Base-by-base conservation (phyloP, 306 rosid species). In the Sesbania bispinosa region DNA sequence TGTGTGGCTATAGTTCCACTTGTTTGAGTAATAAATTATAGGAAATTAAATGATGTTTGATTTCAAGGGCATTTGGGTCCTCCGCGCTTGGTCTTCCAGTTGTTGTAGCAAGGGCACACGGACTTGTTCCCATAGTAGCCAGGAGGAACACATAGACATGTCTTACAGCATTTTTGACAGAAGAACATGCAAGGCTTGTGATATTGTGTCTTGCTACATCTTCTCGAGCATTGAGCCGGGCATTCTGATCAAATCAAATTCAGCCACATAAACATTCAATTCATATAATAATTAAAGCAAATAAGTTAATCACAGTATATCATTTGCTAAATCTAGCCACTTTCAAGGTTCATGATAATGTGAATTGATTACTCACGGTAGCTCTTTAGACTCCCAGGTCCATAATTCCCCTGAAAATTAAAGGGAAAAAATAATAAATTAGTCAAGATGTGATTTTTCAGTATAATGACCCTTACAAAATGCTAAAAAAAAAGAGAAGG, bases 71-170 rank as follows among this genome's bases (percentile, higher is more conserved):
- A 85, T 57, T 87, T 87, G 52, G 92, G 92, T 52, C 92, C 89
- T 75, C 85, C 92, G 13, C 69, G 60, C 81, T 76, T 74, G 76
- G 85, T 87, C 84, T 87, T 85, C 85, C 86, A 80, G 77, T 85
- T 87, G 84, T 80, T 87, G 83, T 82, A 87, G 79, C 92, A 87
- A 15, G 92, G 89, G 30, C 89, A 87, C 32, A 82, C 81, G 8
- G 73, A 62, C 32, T 87, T 87, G 86, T 85, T 87, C 0, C 89
- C 89, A 23, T 85, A 81, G 78, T 42, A 85, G 54, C 90, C 87
- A 33, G 86, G 93, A 57, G 88, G 88, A 67, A 83, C 84, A 19
- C 88, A 83, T 0, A 85, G 70, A 38, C 86, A 88, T 62, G 64
- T 79, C 26, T 72, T 62, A 43, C 85, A 83, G 36, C 90, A 85